Evolutionary conservation across 1,284 basidiomycete genomes (phyloP).

Genomic region (Ceratorhiza oryzae-sativae): DNA sequence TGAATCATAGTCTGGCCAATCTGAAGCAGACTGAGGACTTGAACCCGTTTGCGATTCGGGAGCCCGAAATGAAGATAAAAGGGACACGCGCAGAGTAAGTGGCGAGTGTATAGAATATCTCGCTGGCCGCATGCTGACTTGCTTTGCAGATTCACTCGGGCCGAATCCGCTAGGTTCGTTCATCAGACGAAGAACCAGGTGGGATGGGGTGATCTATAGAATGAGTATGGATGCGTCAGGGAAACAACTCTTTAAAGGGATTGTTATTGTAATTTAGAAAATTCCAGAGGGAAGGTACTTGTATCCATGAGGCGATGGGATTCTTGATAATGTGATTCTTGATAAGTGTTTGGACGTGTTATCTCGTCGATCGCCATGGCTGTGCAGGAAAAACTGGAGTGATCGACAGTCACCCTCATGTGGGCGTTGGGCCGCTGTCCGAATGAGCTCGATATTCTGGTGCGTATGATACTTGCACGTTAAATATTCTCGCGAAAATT

Average conservation of each 20-base stretch:
- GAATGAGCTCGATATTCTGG: constrained; percentile 1
- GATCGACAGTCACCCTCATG: not conserved
- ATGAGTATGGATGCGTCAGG: no score
- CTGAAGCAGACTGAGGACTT: constrained; percentile 77
- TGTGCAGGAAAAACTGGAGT: not conserved
- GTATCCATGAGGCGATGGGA: no score
- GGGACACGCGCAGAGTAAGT: constrained; percentile 61
- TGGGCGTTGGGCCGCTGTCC: not conserved
- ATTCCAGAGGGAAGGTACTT: no score
- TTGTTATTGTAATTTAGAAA: no score
- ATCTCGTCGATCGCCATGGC: not conserved
- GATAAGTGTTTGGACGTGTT: no score
- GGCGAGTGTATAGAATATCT: no score
- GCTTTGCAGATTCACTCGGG: constrained; percentile 69
- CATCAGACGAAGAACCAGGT: constrained; percentile 58
- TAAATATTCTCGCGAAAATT: no score
- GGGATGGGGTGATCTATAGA: not conserved
- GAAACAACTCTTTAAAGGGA: no score
- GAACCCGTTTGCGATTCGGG: constrained; percentile 91
- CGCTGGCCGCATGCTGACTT: constrained; percentile 8
- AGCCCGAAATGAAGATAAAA: constrained; percentile 74
- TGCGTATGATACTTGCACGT: no score
- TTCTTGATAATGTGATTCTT: no score
- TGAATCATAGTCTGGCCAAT: constrained; percentile 92
- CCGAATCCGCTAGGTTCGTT: constrained; percentile 73